A percentile compares a stretch with the other conserved stretches of the same genome.
Conservation (phyloP, 352 stramenopile genomes). For the Phytopythium cucurbitacearum region DNA sequence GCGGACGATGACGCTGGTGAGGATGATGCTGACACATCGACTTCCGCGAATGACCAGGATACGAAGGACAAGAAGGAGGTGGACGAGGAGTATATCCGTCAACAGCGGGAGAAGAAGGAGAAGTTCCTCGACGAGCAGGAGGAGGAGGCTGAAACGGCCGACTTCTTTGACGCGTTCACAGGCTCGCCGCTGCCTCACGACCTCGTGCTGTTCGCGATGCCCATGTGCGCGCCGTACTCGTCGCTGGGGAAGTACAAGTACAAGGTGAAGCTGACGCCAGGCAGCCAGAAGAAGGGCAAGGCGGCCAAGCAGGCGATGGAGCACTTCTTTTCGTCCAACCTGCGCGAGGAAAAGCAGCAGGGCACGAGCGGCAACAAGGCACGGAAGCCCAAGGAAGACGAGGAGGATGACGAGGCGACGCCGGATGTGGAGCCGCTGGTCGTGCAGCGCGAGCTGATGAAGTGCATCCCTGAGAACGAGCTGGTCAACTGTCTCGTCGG, state of each 20-base stretch:
- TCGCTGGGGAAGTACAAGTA: conserved; percentile 89
- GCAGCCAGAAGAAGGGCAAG: conserved; percentile 90
- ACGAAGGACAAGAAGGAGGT: conserved; percentile 11
- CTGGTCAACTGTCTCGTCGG: conserved; percentile 89
- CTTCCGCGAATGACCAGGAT: conserved; percentile 9
- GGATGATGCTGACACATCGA: conserved; percentile 6
- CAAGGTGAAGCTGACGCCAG: conserved; percentile 90
- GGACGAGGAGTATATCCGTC: conserved; percentile 60
- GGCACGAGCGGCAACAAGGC: conserved; percentile 9
- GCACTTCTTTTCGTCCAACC: conserved; percentile 67
- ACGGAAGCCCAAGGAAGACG: conserved; percentile 1
- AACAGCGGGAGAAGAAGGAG: conserved; percentile 80
- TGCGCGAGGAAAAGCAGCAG: conserved; percentile 62
- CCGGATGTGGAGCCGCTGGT: conserved; percentile 58
- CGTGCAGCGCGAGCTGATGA: conserved; percentile 87
- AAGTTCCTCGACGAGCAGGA: conserved; percentile 83
- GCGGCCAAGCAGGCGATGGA: conserved; percentile 85
- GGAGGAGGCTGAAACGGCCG: conserved; percentile 64
- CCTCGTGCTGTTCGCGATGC: conserved; percentile 85
- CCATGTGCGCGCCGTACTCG: conserved; percentile 89
- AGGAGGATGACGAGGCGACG: conserved; percentile 28
- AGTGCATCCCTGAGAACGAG: conserved; percentile 86
- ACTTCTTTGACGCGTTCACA: conserved; percentile 87
- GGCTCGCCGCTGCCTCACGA: conserved; percentile 75
- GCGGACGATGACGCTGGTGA: conserved; percentile 13